Conservation (phyloP, 2,329 filamentous ascomycete species). For the Pestalotiopsis fici region DNA sequence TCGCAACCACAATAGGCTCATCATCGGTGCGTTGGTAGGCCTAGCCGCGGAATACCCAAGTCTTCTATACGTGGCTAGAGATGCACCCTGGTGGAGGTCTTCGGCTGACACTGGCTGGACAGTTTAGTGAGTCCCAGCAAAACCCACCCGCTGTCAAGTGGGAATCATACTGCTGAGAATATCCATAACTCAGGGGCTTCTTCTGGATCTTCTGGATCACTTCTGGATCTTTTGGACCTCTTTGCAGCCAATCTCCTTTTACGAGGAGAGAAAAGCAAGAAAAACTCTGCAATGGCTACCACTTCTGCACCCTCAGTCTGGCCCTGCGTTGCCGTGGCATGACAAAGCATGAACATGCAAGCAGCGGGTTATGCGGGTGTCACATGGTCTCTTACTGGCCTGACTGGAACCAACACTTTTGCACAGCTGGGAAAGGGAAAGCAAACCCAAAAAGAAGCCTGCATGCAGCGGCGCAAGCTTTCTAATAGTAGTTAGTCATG, state of each 20-base stretch:
- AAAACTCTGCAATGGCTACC: neutral
- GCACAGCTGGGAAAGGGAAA: too few relatives aligned
- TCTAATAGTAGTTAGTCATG: neutral
- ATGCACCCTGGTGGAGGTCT: neutral
- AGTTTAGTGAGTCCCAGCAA: too few relatives aligned
- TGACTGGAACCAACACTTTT: too few relatives aligned
- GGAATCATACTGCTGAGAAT: neutral
- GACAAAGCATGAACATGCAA: neutral
- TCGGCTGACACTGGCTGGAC: neutral
- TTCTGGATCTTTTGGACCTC: neutral
- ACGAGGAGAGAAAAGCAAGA: neutral
- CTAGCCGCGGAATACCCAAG: neutral
- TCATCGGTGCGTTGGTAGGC: neutral
- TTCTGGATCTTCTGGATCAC: neutral
- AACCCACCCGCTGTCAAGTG: neutral
- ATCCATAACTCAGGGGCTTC: neutral
- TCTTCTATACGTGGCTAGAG: neutral
- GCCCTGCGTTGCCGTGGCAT: neutral
- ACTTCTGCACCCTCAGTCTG: neutral
- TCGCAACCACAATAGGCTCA: conserved; percentile 5
- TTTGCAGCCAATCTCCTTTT: neutral
- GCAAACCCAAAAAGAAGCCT: neutral
- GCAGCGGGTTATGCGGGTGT: neutral
- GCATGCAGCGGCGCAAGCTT: neutral
- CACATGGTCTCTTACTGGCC: too few relatives aligned